Percentiles rank a stretch among this genome's conserved stretches.
These are phyloP conservation scores for Apophysomyces elegans DNA, from an alignment of 371 early-diverging fungal genomes.

Conservation along the genomic window DNA sequence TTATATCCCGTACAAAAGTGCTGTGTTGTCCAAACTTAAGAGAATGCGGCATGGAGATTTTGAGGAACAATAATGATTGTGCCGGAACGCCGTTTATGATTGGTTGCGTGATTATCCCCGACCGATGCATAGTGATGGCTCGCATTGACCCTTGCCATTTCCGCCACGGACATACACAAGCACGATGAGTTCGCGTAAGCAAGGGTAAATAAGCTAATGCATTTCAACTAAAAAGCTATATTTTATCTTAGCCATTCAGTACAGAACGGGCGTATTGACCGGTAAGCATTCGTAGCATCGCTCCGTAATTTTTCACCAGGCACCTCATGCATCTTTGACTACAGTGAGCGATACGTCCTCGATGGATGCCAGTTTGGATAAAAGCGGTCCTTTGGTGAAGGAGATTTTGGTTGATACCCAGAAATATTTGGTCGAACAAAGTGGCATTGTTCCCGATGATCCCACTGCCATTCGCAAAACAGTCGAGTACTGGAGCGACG, in stretches of 20 bases:
- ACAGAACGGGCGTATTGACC: slow-evolving; percentile 1
- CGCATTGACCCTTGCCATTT: too few relatives aligned
- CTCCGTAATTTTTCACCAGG: neutral
- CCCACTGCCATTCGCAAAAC: slow-evolving; percentile 50
- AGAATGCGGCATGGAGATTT: too few relatives aligned
- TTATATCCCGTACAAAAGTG: too few relatives aligned
- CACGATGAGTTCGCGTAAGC: too few relatives aligned
- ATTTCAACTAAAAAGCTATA: too few relatives aligned
- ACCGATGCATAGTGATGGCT: too few relatives aligned
- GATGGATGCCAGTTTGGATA: slow-evolving; percentile 52
- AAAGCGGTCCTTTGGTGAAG: slow-evolving; percentile 65
- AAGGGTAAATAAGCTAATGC: too few relatives aligned
- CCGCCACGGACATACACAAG: too few relatives aligned
- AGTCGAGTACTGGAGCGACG: slow-evolving; percentile 58
- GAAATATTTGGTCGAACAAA: slow-evolving; percentile 38
- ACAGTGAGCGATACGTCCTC: slow-evolving; percentile 71
- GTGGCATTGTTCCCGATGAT: slow-evolving; percentile 61
- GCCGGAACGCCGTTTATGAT: too few relatives aligned
- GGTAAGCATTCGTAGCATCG: neutral
- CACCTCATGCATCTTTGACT: neutral
- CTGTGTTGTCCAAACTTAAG: too few relatives aligned
- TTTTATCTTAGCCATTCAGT: neutral
- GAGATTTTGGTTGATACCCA: slow-evolving; percentile 35
- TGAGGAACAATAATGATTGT: too few relatives aligned
- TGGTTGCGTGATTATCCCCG: too few relatives aligned